Evolutionary conservation across 768 basidiomycete genomes (phyloP).

Genomic region (Sporobolomyces roseus): DNA sequence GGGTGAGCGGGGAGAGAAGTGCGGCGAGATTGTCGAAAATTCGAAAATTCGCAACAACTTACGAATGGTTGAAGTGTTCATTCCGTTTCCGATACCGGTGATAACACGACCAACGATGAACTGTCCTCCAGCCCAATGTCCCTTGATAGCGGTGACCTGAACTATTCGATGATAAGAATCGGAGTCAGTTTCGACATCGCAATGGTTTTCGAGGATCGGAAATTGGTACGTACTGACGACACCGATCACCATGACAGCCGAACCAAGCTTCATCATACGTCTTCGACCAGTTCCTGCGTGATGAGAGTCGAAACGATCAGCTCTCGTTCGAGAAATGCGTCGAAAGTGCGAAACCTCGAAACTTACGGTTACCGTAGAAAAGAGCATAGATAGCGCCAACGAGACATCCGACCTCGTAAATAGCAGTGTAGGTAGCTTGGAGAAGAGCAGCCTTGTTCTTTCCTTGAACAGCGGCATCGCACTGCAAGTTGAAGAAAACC

Average conservation of each 20-base stretch:
- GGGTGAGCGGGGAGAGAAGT: not conserved
- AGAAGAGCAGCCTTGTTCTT: constrained; percentile 18
- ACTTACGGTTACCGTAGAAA: constrained; percentile 44
- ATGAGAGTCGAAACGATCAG: not conserved
- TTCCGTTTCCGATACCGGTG: constrained; percentile 47
- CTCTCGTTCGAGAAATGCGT: not conserved
- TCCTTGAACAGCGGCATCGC: constrained; percentile 27
- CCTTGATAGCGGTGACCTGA: constrained; percentile 50
- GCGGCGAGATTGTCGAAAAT: no score
- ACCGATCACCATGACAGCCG: constrained; percentile 46
- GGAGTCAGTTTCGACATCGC: constrained; percentile 36
- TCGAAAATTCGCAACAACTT: no score
- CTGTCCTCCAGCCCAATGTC: constrained; percentile 46
- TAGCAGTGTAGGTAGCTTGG: constrained; percentile 33
- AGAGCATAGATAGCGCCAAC: constrained; percentile 63
- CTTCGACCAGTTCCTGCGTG: constrained; percentile 41
- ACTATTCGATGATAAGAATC: constrained; percentile 28
- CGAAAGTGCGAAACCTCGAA: not conserved
- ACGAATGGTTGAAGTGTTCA: constrained; percentile 53
- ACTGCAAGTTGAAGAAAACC: not conserved
- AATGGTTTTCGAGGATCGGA: constrained; percentile 41
- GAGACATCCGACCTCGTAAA: constrained; percentile 58
- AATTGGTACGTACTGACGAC: constrained; percentile 16
- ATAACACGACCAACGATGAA: constrained; percentile 51
- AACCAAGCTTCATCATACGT: constrained; percentile 49